Percentiles rank a stretch among this genome's conserved stretches.
phyloP scores from a whole-genome alignment of 2,329 filamentous ascomycete species.

The Falciphora oryzae region DNA sequence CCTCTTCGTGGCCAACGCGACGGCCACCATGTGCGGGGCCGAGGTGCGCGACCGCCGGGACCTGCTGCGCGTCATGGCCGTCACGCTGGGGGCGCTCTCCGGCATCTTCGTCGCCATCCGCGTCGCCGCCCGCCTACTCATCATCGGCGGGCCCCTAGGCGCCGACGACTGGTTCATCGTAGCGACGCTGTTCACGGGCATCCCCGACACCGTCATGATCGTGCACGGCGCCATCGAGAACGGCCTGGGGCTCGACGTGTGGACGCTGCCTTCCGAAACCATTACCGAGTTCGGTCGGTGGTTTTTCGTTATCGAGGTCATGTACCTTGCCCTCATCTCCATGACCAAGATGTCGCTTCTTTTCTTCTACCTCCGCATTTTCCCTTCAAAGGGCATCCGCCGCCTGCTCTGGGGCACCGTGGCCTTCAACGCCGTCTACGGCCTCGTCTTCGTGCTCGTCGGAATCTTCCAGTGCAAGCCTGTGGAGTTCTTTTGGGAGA shows the following conservation, averaged over 20 bases:
- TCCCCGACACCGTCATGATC: conserved; percentile 26
- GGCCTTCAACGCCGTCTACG: conserved; percentile 31
- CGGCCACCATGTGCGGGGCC: conserved; percentile 20
- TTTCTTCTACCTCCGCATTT: conserved; percentile 51
- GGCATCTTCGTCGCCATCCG: conserved; percentile 32
- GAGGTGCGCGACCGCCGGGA: conserved; percentile 23
- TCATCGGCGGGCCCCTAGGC: conserved; percentile 17
- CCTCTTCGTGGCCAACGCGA: conserved; percentile 17
- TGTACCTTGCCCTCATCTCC: conserved; percentile 42
- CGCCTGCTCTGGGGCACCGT: conserved; percentile 37
- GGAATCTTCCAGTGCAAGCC: conserved; percentile 47
- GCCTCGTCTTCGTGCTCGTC: conserved; percentile 35
- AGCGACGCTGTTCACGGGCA: conserved; percentile 20
- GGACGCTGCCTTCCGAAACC: conserved; percentile 35
- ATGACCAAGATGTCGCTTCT: conserved; percentile 46
- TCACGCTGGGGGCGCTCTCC: conserved; percentile 27
- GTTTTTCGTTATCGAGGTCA: conserved; percentile 33
- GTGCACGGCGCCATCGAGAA: conserved; percentile 27
- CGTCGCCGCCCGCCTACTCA: conserved; percentile 25
- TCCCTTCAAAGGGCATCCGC: conserved; percentile 34
- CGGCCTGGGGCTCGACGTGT: conserved; percentile 45
- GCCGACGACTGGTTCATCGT: conserved; percentile 32
- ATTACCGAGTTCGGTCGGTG: conserved; percentile 38
- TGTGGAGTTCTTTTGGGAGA: conserved; percentile 45
- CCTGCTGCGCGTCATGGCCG: conserved; percentile 26